These are phyloP conservation scores for Lichtheimia ornata DNA, from an alignment of 371 early-diverging fungal genomes.

Conservation along the genomic window DNA sequence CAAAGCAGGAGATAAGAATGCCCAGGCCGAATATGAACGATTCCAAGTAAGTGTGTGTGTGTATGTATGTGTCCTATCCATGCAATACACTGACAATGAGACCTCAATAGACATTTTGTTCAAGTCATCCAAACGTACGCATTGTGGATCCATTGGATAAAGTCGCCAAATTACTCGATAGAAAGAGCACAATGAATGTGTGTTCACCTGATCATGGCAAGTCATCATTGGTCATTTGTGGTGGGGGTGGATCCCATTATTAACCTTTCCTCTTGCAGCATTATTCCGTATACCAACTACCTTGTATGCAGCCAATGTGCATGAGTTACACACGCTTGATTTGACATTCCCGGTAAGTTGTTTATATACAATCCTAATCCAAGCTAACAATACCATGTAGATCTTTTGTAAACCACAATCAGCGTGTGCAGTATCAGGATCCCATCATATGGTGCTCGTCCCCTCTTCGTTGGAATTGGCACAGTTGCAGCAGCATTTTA, in stretches of 20 bases:
- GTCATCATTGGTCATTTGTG: too few relatives aligned
- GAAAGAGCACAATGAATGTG: slow-evolving; percentile 30
- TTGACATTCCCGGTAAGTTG: not conserved
- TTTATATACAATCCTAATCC: not conserved
- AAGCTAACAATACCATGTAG: slow-evolving; percentile 11
- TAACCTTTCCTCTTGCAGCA: not conserved
- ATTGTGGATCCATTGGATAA: slow-evolving; percentile 42
- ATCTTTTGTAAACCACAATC: slow-evolving; percentile 45
- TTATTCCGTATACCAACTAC: slow-evolving; percentile 34
- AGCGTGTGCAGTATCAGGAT: slow-evolving; percentile 44
- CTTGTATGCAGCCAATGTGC: slow-evolving; percentile 16
- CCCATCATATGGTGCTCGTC: slow-evolving; percentile 50
- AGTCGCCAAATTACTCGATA: slow-evolving; percentile 36
- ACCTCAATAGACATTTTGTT: slow-evolving; percentile 25
- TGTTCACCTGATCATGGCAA: too few relatives aligned
- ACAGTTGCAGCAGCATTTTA: slow-evolving; percentile 15
- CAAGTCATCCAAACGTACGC: slow-evolving; percentile 30
- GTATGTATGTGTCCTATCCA: not conserved
- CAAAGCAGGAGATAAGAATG: slow-evolving; percentile 33
- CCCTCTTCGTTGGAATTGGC: slow-evolving; percentile 26
- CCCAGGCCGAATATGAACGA: slow-evolving; percentile 23
- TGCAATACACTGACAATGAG: not conserved
- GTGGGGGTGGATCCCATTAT: too few relatives aligned
- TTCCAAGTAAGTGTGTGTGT: slow-evolving; percentile 26
- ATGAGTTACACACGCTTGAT: slow-evolving; percentile 13